Evolutionary conservation across 2,329 filamentous ascomycete genomes (phyloP), one percentile per base, ranked within the genome.

Genomic region (Fusarium burgessii): DNA sequence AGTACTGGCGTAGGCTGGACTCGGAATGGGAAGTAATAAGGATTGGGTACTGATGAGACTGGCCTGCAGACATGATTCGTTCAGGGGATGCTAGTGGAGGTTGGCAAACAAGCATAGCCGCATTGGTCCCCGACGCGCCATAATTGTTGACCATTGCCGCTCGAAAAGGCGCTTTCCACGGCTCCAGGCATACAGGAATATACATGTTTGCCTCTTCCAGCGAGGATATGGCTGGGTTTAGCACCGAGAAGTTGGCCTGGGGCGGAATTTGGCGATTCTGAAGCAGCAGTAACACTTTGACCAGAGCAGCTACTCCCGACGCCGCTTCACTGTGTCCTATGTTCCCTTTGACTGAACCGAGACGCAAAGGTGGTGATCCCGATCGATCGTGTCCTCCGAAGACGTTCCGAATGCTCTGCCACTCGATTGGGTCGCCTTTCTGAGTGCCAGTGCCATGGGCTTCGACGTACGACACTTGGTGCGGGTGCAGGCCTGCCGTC

Each of bases 391-490:
- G 8, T 18, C 15, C 15, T 6, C n/a, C 74, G 47, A 77, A 75
- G 8, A 68, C 51, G 3, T 70, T 41, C 2, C 51, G 64, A n/a
- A 76, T 63, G 27, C 67, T 68, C 27, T 54, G 27, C 17, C 65
- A 59, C 66, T 88, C 85, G 17, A 81, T 78, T 0, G 83, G 82
- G 66, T 87, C 85, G 3, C 85, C 85, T 3, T 80, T 81, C 47
- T 79, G 77, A 3, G 85, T 87, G 3, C 84, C 84, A 1, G 85
- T 86, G 7, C 84, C 85, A 63, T 87, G 84, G 9, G 80, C 78
- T 71, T 84, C 83, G n/a, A 84, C 78, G 49, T 80, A 83, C n/a
- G 40, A 42, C 40, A 77, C 68, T 27, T 75, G 68, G 13, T 58
- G 35, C 3, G 71, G 62, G 7, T 71, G 40, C 5, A 78, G 52